Evolutionary conservation across 306 rosid species (phyloP), one percentile per base, ranked within the genome.

Genomic region (Oemleria cerasiformis): DNA sequence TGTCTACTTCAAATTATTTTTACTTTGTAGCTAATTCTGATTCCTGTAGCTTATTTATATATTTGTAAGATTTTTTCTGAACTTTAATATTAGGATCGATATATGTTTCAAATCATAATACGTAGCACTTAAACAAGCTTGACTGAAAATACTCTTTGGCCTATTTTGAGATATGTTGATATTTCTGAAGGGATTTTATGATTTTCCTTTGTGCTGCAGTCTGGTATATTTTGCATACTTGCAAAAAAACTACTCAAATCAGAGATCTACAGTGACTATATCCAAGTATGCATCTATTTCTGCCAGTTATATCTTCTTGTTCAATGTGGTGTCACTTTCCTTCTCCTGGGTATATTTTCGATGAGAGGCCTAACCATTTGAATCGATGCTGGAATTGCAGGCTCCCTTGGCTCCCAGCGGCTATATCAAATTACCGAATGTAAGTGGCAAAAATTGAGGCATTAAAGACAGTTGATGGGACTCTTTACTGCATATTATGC

Each of bases 391-490:
- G 79, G 74, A 70, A 63, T 64, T 81, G 82, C 92, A 94, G 99
- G 82, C 77, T 75, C 90, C 84, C 77, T 80, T 94, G 75, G 99
- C 99, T 82, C 99, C 99, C 34, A 85, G 95, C 61, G 97, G 97
- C 55, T 91, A 83, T 79, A 85, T 94, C 63, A 94, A 94, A 84
- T 70, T 94, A 78, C 99, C 97, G 42, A 86, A 86, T 76, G 99
- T 94, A 84, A 86, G 99, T 85, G 16, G 55, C 55, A 67, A 63
- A 15, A 12, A 77, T 23, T 76, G 50, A 68, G 67, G 5, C 75
- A 54, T 54, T 56, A 7, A 57, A 70, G 62, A 69, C 49, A 39
- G 20, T 19, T 63, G 70, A 61, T 39, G 43, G 65, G 36, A 38
- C 48, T 53, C 39, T 39, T 16, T 47, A 44, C 67, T 41, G 38